Evolutionary conservation across 2,329 filamentous ascomycete genomes (phyloP), one percentile per base, ranked within the genome.

Genomic region (Phyllachora maydis): DNA sequence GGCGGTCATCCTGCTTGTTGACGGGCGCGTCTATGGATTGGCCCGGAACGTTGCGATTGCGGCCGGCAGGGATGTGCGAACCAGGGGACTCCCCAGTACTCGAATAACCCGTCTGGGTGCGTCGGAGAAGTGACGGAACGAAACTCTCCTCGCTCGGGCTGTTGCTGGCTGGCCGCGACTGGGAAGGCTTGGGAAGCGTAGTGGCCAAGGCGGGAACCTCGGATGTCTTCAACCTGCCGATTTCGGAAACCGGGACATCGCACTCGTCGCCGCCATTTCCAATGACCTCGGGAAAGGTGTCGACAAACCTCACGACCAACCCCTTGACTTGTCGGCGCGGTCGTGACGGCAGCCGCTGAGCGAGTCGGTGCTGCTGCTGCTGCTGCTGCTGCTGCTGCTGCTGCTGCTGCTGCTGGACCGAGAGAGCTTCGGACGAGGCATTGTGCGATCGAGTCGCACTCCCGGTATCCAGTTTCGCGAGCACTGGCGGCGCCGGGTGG

Each of bases 261-360:
- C 75, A 73, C 44, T 92, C 82, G 39, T 93, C 85, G 16, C 85
- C 85, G 28, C 85, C 85, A 45, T 85, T 73, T 22, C 85, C 85
- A 39, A 95, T 93, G 30, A 92, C 49, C 22, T 81, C 74, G 5
- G 83, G 82, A 26, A 61, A 56, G 7, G 59, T 61, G 34, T 77
- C 67, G 24, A 61, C 63, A 38, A 93, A 93, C 26, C 59, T 65
- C 17, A 93, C 83, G 4, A 54, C 54, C 14, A 58, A 43, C 29
- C 52, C 56, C 34, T 54, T 50, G 28, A 56, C 53, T 8, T 39
- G 38, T 18, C 32, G 27, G 42, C 33, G 48, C 37, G n/a, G n/a
- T n/a, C n/a, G n/a, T n/a, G n/a, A n/a, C n/a, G n/a, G n/a, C n/a
- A n/a, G n/a, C n/a, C n/a, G n/a, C n/a, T n/a, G n/a, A n/a, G n/a